Conservation (phyloP, 331 rosid species). For the Stylosanthes scabra region DNA sequence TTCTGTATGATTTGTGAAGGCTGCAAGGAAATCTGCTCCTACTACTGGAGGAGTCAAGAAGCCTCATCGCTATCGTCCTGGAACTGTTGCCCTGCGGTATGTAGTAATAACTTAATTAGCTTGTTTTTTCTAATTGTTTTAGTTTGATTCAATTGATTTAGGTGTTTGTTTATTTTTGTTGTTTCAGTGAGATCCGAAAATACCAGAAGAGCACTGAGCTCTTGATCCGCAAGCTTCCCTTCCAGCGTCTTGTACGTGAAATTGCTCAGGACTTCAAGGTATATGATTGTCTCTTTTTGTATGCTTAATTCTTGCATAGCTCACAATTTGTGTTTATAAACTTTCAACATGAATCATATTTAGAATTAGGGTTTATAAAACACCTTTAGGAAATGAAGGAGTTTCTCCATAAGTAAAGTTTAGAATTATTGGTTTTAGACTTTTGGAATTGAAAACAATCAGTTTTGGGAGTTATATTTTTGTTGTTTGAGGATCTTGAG, state of each 20-base stretch:
- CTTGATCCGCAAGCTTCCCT: conserved; percentile 74
- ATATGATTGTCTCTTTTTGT: neutral
- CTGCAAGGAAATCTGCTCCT: conserved; percentile 80
- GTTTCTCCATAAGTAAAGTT: no score
- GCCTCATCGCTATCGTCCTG: conserved; percentile 79
- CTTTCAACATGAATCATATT: neutral
- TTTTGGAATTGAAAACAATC: no score
- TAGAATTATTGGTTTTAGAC: no score
- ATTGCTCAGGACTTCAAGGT: conserved; percentile 82
- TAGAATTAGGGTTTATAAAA: no score
- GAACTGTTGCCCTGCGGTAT: conserved; percentile 83
- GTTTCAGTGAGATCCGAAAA: conserved; percentile 70
- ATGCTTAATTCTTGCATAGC: neutral
- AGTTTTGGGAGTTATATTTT: no score
- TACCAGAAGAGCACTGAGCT: conserved; percentile 86
- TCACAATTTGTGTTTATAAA: neutral
- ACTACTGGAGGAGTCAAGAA: conserved; percentile 82
- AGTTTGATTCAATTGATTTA: neutral
- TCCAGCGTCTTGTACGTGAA: conserved; percentile 86
- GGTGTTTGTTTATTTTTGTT: neutral
- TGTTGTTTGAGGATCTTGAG: no score
- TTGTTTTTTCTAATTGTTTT: neutral
- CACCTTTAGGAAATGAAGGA: no score
- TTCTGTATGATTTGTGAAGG: conserved; percentile 29
- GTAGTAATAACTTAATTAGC: accelerated